phyloP scores from a whole-genome alignment of 352 stramenopile genomes.

The Phytophthora ohioensis region DNA sequence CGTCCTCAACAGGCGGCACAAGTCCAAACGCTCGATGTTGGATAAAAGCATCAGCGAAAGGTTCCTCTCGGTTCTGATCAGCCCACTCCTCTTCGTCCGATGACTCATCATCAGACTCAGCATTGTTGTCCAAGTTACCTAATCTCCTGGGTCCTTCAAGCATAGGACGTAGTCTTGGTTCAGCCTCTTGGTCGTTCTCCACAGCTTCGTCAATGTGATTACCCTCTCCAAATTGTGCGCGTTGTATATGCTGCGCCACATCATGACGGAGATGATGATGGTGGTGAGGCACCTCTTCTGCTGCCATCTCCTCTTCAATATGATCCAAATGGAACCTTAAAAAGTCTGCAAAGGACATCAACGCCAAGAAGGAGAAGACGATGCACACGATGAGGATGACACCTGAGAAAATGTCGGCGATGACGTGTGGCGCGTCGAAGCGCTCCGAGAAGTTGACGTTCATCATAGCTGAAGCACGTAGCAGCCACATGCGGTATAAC shows the following conservation, averaged over 20 bases:
- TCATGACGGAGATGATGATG: conserved; percentile 35
- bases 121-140: conserved; percentile 51
- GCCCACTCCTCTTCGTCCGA: conserved; percentile 65
- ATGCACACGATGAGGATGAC: conserved; percentile 92
- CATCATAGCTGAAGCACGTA: conserved; percentile 86
- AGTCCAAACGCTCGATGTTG: conserved; percentile 46
- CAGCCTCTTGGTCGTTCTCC: conserved; percentile 36
- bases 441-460: conserved; percentile 87
- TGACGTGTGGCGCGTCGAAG: conserved; percentile 71
- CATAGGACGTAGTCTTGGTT: conserved; percentile 40
- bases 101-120: conserved; percentile 52
- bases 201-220: conserved; percentile 21
- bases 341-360: conserved; percentile 96
- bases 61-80: conserved; percentile 41
- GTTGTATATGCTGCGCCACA: conserved; percentile 14
- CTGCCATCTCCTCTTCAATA: conserved; percentile 72
- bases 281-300: conserved; percentile 37
- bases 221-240: conserved; percentile 30
- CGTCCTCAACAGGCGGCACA: conserved; percentile 27
- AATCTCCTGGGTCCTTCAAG: conserved; percentile 51
- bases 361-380: conserved; percentile 94
- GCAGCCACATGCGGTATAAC: conserved; percentile 95
- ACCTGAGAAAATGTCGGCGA: conserved; percentile 90
- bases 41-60: conserved; percentile 56
- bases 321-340: conserved; percentile 92